Evolutionary conservation across 108 stramenopile species (phyloP), one percentile per base, ranked within the genome.

Genomic region (Skeletonema menzelii): DNA sequence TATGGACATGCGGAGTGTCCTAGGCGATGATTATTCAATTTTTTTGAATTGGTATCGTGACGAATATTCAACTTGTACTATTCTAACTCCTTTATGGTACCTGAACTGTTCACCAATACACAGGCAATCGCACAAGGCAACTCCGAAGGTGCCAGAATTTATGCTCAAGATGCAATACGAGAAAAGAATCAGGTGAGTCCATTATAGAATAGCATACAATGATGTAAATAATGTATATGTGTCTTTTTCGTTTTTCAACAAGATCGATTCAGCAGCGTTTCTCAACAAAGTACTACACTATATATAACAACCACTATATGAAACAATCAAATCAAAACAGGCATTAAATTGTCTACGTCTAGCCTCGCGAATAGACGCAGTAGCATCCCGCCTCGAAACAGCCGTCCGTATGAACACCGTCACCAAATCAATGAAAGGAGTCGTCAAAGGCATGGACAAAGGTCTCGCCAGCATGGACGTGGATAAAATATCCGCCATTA

Each of bases 161-260:
- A 97, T 72, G 98, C 94, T 10, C 95, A 97, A 82, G 98, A 98
- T 80, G 98, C 97, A 40, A 99, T 98, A 73, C 95, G 98, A 58
- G 99, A 98, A 77, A 98, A 98, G 76, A 98, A 97, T 81, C 97
- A 98, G 76, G 77, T 66, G 65, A 65, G 77, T 76, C 20, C n/a
- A 72, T 35, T 17, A 30, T 44, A 26, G 17, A 34, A n/a, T 56
- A 27, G 22, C 2, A 37, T 61, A 34, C n/a, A n/a, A n/a, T n/a
- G n/a, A n/a, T n/a, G n/a, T n/a, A n/a, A n/a, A n/a, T n/a, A n/a
- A n/a, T n/a, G n/a, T n/a, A 8, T 56, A 2, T 13, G 37, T 27
- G 8, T 38, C 22, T 32, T 64, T 35, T 67, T 3, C 1, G 56
- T 65, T 7, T 14, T 66, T 34, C 27, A n/a, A 28, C n/a, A n/a